Percentiles rank a stretch among this genome's conserved stretches.
Conservation (phyloP, 1,139 yeast genomes). For the Geotrichum bryndzae region DNA sequence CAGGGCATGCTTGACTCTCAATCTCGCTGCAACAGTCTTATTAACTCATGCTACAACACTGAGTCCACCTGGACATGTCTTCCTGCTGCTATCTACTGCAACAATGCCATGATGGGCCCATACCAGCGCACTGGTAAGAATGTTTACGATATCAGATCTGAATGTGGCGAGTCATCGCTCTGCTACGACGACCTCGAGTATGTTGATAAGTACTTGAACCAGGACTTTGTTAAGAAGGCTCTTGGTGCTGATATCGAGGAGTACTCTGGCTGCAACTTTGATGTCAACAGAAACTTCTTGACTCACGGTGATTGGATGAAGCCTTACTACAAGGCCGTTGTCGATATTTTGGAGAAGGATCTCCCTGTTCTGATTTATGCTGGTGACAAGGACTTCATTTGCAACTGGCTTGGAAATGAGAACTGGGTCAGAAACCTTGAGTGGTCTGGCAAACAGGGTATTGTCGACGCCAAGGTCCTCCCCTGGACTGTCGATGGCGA, state of each 20-base stretch:
- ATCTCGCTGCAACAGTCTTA: slow-evolving; percentile 52
- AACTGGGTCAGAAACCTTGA: slow-evolving; percentile 68
- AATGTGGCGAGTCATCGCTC: slow-evolving; percentile 47
- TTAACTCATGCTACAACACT: slow-evolving; percentile 48
- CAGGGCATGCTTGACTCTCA: slow-evolving; percentile 47
- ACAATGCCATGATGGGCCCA: slow-evolving; percentile 47
- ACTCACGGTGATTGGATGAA: slow-evolving; percentile 56
- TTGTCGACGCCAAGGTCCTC: slow-evolving; percentile 32
- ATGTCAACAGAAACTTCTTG: slow-evolving; percentile 51
- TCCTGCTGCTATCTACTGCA: slow-evolving; percentile 81
- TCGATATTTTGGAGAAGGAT: slow-evolving; percentile 51
- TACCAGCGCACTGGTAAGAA: slow-evolving; percentile 57
- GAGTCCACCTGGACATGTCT: slow-evolving; percentile 46
- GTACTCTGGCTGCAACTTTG: slow-evolving; percentile 52
- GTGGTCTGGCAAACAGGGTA: slow-evolving; percentile 47
- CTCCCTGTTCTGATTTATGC: slow-evolving; percentile 78
- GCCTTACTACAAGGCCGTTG: slow-evolving; percentile 60
- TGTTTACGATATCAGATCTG: slow-evolving; percentile 60
- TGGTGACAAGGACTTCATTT: slow-evolving; percentile 84
- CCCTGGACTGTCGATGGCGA: slow-evolving; percentile 40
- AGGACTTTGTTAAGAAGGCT: slow-evolving; percentile 53
- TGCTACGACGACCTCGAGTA: slow-evolving; percentile 57
- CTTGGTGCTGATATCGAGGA: slow-evolving; percentile 52
- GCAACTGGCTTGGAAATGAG: slow-evolving; percentile 85
- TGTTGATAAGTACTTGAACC: slow-evolving; percentile 55